These are phyloP conservation scores for Saccharomyces pastorianus DNA, from an alignment of 1,139 yeast genomes.

Conservation along the genomic window DNA sequence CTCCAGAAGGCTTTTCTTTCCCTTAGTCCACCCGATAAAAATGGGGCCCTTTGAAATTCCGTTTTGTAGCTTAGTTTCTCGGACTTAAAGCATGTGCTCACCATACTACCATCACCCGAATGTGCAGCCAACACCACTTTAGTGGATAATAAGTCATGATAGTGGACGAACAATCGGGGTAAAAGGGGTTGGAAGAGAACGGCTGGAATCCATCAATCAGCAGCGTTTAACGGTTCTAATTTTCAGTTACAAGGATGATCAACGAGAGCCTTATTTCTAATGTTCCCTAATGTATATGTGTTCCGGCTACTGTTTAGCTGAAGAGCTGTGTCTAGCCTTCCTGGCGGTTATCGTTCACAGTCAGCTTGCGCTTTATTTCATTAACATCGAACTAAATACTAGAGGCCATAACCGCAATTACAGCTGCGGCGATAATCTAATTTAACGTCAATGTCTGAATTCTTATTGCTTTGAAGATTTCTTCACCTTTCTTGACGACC, in stretches of 20 bases:
- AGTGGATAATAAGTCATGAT: background rate
- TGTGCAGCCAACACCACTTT: background rate
- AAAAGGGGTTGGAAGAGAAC: background rate
- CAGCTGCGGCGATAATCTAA: background rate
- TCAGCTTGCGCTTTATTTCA: background rate
- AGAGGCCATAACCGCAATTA: background rate
- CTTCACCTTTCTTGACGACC: background rate
- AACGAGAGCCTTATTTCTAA: background rate
- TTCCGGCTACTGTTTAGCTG: background rate
- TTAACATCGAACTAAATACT: background rate
- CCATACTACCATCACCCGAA: background rate
- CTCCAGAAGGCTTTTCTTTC: conserved; percentile 1
- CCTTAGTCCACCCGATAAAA: conserved; percentile 1
- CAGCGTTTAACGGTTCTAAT: background rate
- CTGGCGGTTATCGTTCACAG: background rate
- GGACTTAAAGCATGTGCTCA: background rate
- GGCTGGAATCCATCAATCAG: background rate
- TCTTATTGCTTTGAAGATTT: background rate
- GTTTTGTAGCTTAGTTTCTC: background rate
- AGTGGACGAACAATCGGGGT: background rate
- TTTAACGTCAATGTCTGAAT: background rate
- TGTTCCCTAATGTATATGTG: background rate
- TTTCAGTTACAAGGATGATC: background rate
- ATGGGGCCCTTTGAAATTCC: background rate
- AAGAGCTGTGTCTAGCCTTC: background rate